Base-by-base conservation (phyloP, 768 basidiomycete genomes). In the Boletellus emodensis region DNA sequence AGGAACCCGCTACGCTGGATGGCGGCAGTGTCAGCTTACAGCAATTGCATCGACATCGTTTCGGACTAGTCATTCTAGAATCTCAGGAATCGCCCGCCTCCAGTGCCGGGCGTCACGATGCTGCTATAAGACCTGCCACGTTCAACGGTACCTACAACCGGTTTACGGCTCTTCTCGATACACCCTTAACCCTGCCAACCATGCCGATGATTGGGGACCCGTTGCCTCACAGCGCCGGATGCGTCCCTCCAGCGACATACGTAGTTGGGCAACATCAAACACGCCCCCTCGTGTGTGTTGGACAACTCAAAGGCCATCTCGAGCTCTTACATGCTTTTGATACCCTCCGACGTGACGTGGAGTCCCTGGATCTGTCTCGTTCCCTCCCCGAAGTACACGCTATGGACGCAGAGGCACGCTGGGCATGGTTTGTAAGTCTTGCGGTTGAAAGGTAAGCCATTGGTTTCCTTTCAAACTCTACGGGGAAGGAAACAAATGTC, bases 371-470 rank as follows among this genome's bases (percentile, higher is more conserved):
- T n/a, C 38, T 53, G 6, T 9, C 45, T 3, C 40, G 37, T 5
- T 46, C 69, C 22, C 60, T 66, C 33, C 12, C 7, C 0, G 40
- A 45, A 3, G 33, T 57, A 18, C 44, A 41, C 15, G 34, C 2
- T 3, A 57, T 70, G 54, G 61, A 61, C 0, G 34, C 51, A 6
- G 63, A 67, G n/a, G 53, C 55, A 45, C 59, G 73, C 18, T 73
- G 73, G 73, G 58, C 43, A 0, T 73, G 70, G 71, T 72, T 73
- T 44, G 66, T 73, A n/a, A 49, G 55, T 20, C 40, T 74, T 20
- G 71, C 71, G 0, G 69, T 74, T 2, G 72, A 74, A 46, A 57
- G 72, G 62, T 66, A n/a, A 32, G 42, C 12, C 11, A 28, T 11
- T 52, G 44, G 55, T 38, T 6, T 37, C 12, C 42, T 12, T 5